A percentile compares a stretch with the other conserved stretches of the same genome.
Conservation (phyloP, 2,329 filamentous ascomycete species). For the Alternaria sp. region DNA sequence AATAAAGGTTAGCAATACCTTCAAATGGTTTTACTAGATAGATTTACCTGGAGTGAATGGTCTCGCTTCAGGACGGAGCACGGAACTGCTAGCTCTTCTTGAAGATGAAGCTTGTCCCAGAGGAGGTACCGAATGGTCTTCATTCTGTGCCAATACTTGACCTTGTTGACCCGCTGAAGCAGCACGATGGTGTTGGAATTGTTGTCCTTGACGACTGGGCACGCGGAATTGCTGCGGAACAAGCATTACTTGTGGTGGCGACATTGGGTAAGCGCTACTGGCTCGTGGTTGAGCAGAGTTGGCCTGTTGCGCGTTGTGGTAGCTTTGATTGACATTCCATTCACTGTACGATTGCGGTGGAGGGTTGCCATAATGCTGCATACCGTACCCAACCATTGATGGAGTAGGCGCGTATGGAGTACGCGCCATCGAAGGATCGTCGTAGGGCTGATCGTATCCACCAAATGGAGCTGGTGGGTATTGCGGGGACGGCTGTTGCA, state of each 20-base stretch:
- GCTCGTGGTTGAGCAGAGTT: background rate
- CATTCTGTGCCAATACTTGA: background rate
- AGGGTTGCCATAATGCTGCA: background rate
- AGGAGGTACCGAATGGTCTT: background rate
- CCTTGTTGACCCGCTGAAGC: background rate
- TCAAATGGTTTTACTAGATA: background rate
- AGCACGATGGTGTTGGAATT: background rate
- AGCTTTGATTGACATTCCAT: background rate
- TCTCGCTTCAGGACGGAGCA: background rate
- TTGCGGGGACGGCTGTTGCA: background rate
- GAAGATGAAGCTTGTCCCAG: background rate
- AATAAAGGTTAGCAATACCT: background rate
- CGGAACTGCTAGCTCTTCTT: background rate
- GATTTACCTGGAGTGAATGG: slow-evolving; percentile 5
- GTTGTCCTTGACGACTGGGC: background rate
- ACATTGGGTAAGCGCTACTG: background rate
- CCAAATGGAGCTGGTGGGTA: background rate
- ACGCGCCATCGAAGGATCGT: background rate
- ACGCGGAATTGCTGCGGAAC: background rate
- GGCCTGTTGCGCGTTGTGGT: background rate
- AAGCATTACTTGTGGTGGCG: background rate
- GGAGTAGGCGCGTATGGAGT: background rate
- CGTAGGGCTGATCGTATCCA: background rate
- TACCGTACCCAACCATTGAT: background rate
- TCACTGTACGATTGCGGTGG: background rate